Evolutionary conservation across 1,284 basidiomycete genomes (phyloP).

Genomic region (Rhodofomes roseus): DNA sequence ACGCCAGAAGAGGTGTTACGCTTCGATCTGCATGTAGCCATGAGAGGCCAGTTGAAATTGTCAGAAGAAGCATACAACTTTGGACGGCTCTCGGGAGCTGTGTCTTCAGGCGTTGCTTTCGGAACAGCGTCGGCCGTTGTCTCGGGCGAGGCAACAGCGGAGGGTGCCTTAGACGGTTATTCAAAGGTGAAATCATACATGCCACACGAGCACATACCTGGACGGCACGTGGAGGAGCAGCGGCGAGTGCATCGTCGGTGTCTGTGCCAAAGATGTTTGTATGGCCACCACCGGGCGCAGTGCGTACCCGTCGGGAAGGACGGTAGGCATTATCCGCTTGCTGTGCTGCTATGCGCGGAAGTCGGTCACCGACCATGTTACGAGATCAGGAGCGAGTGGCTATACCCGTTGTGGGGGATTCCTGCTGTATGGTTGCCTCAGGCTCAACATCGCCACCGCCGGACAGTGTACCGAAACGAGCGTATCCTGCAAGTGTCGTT

Average conservation of each 20-base stretch:
- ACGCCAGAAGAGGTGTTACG: conserved; percentile 12
- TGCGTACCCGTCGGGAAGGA: conserved; percentile 50
- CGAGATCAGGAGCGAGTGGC: no score
- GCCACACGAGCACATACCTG: not conserved
- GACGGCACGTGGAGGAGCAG: conserved; percentile 18
- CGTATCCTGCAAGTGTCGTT: conserved; percentile 42
- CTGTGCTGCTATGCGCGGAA: not conserved
- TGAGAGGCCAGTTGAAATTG: not conserved
- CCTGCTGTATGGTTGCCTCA: conserved; percentile 5
- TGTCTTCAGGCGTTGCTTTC: not conserved
- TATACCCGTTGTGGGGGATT: not conserved
- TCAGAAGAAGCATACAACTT: not conserved
- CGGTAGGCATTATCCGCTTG: conserved; percentile 32
- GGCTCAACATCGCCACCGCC: conserved; percentile 3
- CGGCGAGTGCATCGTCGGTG: conserved; percentile 41
- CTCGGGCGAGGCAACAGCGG: not conserved
- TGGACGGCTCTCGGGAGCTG: not conserved
- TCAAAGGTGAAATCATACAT: not conserved
- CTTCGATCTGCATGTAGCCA: not conserved
- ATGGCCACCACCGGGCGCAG: conserved; percentile 45
- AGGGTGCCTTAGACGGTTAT: not conserved
- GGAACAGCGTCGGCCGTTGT: not conserved
- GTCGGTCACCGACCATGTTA: not conserved
- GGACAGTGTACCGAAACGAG: conserved; percentile 45
- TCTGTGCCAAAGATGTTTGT: conserved; percentile 40